Conservation (phyloP, 179 eudicot genomes). For the Spinacia oleracea region DNA sequence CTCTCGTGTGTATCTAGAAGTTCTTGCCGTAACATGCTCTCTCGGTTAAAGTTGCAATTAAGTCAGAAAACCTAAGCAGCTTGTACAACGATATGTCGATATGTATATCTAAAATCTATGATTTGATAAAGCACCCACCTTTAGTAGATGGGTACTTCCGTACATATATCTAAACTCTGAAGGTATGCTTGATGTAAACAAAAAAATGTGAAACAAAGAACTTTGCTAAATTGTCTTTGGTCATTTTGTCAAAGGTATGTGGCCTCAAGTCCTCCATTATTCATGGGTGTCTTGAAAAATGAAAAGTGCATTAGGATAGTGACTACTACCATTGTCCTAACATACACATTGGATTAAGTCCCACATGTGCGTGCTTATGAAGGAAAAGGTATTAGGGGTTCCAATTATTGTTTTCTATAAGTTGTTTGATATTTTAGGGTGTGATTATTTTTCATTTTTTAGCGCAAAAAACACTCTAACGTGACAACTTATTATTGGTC, state of each 20-base stretch:
- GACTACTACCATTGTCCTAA: neutral
- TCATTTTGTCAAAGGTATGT: constrained; percentile 5
- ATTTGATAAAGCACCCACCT: too few relatives aligned
- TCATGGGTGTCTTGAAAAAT: constrained; percentile 5
- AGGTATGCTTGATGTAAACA: neutral
- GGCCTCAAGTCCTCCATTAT: neutral
- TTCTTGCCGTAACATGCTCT: neutral
- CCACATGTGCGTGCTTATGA: neutral
- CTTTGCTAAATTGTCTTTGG: neutral
- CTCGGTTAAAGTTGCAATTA: neutral
- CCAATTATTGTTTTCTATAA: too few relatives aligned
- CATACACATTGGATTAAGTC: neutral
- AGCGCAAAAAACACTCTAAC: neutral
- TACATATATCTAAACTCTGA: neutral
- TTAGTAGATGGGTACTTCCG: too few relatives aligned
- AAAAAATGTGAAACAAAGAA: constrained; percentile 8
- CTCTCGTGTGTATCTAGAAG: neutral
- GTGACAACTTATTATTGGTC: neutral
- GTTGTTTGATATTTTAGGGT: too few relatives aligned
- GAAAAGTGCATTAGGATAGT: neutral
- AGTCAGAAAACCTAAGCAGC: neutral
- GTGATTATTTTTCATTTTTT: too few relatives aligned
- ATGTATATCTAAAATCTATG: neutral
- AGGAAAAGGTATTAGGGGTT: too few relatives aligned
- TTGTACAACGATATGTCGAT: neutral